Conservation (phyloP, 2,329 filamentous ascomycete species). For the Pyricularia grisea region DNA sequence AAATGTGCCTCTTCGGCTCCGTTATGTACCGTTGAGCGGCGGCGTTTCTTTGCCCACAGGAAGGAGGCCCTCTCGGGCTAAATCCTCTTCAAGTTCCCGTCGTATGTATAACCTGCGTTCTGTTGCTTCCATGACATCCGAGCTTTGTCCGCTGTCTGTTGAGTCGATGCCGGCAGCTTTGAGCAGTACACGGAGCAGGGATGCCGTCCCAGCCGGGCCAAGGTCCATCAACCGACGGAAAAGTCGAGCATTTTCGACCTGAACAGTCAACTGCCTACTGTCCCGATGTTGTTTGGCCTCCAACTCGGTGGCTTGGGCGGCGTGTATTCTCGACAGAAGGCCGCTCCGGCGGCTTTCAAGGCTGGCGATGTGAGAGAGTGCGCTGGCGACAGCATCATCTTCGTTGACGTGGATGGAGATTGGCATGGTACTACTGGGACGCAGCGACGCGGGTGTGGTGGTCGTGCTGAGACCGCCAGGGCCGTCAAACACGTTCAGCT, state of each 20-base stretch:
- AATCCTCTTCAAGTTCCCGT: not conserved
- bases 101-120: not conserved
- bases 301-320: not conserved
- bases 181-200: slow-evolving; percentile 4
- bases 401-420: slow-evolving; percentile 2
- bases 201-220: slow-evolving; percentile 1
- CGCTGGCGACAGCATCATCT: slow-evolving; percentile 5
- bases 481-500: not conserved
- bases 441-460: not conserved
- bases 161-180: not conserved
- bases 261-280: not conserved
- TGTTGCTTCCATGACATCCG: not conserved
- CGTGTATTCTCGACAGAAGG: not conserved
- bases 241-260: slow-evolving; percentile 2
- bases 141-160: not conserved
- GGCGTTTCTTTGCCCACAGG: not conserved
- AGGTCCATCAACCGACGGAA: slow-evolving; percentile 3
- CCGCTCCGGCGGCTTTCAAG: not conserved
- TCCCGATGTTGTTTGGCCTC: not conserved
- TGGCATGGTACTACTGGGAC: slow-evolving; percentile 1
- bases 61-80: not conserved
- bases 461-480: not conserved
- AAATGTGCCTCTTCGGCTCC: not conserved
- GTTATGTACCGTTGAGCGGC: not conserved
- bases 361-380: not conserved